These are phyloP conservation scores for Anthracocystis panici-leucophaei DNA, from an alignment of 1,284 basidiomycete species.

Conservation along the genomic window DNA sequence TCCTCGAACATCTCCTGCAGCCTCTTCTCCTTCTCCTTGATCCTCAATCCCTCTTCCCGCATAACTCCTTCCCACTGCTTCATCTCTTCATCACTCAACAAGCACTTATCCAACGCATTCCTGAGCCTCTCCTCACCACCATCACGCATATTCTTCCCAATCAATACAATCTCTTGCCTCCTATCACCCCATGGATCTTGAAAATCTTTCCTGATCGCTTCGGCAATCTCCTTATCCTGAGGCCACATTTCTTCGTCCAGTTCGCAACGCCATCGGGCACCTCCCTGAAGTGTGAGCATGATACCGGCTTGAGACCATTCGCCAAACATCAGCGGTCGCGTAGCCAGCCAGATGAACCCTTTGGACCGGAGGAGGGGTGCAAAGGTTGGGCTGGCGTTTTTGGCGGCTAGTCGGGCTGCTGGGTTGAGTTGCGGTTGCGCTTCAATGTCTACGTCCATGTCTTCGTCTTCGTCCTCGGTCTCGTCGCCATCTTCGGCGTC, in stretches of 20 bases:
- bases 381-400: constrained; percentile 69
- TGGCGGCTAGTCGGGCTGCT: constrained; percentile 69
- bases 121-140: constrained; percentile 68
- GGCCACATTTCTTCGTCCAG: constrained; percentile 70
- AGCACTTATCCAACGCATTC: constrained; percentile 68
- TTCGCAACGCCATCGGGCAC: constrained; percentile 71
- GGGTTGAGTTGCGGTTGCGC: constrained; percentile 71
- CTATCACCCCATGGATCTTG: constrained; percentile 71
- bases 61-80: constrained; percentile 70
- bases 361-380: constrained; percentile 71
- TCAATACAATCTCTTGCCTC: constrained; percentile 71
- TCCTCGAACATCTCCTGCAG: constrained; percentile 70
- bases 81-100: constrained; percentile 71
- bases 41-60: constrained; percentile 49
- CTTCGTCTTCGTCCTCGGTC: constrained; percentile 19
- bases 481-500: constrained; percentile 19
- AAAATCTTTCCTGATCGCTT: constrained; percentile 71
- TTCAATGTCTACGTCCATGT: constrained; percentile 53
- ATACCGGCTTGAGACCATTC: constrained; percentile 73
- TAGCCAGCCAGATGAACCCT: constrained; percentile 71
- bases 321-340: constrained; percentile 68
- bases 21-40: constrained; percentile 56
- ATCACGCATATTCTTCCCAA: constrained; percentile 68
- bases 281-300: constrained; percentile 71
- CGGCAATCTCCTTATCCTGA: constrained; percentile 68